Evolutionary conservation across 345 rosid genomes (phyloP).

Genomic region (Salix suchowensis): DNA sequence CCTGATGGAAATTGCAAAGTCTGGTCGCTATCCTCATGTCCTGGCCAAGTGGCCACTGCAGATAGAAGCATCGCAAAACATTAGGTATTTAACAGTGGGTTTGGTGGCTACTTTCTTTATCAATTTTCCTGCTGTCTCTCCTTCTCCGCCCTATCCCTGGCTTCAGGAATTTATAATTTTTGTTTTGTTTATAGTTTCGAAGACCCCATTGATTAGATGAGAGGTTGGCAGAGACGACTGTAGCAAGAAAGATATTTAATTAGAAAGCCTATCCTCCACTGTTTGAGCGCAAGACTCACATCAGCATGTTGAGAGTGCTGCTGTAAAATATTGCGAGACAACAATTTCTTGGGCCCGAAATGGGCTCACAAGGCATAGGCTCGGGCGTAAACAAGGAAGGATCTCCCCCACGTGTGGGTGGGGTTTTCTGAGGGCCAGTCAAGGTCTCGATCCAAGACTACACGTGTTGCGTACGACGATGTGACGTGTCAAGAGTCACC

Average conservation of each 20-base stretch:
- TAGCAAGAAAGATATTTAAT: no score
- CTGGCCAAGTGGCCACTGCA: not conserved
- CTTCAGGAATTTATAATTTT: not conserved
- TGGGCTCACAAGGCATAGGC: slow-evolving; percentile 12
- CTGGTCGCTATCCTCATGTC: not conserved
- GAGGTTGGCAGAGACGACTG: not conserved
- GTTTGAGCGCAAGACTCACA: not conserved
- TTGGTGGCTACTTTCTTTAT: not conserved
- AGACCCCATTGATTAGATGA: not conserved
- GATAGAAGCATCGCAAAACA: not conserved
- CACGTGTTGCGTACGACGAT: slow-evolving; percentile 30
- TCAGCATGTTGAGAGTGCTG: not conserved
- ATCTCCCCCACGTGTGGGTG: slow-evolving; percentile 51
- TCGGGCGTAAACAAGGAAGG: slow-evolving; percentile 15
- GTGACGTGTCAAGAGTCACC: not conserved
- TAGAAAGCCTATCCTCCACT: not conserved
- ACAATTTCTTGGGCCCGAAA: slow-evolving; percentile 14
- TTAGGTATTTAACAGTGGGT: not conserved
- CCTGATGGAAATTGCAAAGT: not conserved
- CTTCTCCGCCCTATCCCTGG: not conserved
- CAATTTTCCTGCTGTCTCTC: not conserved
- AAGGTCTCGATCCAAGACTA: slow-evolving; percentile 24
- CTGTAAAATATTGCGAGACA: not conserved
- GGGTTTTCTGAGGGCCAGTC: slow-evolving; percentile 19
- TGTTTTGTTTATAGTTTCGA: not conserved